Evolutionary conservation across 257 asterid species (phyloP).

Genomic region (Solanum chmielewskii): DNA sequence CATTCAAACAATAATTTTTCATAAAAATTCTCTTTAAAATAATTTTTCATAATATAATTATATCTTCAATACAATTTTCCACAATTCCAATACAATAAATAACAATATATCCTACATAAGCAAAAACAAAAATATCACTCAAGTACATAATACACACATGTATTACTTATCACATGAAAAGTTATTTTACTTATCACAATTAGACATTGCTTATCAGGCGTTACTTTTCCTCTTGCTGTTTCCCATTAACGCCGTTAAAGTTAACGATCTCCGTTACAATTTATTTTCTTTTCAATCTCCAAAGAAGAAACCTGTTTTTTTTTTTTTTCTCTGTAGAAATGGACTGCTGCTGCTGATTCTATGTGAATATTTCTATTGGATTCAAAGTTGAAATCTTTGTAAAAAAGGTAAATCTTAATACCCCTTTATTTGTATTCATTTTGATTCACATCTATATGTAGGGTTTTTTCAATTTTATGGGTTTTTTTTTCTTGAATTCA

Average conservation of each 20-base stretch:
- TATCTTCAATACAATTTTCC: too few species aligned
- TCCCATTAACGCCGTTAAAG: conserved; percentile 6
- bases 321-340: conserved; percentile 6
- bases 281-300: conserved; percentile 1
- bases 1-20: too few species aligned
- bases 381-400: not conserved
- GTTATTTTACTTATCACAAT: not conserved
- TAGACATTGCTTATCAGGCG: not conserved
- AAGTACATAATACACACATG: too few species aligned
- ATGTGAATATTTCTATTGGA: conserved; percentile 16
- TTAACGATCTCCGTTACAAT: conserved; percentile 29
- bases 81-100: too few species aligned
- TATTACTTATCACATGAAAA: not conserved
- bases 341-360: not conserved
- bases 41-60: too few species aligned
- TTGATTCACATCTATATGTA: not conserved
- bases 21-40: too few species aligned
- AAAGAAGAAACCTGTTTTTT: not conserved
- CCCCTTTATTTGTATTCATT: not conserved
- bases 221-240: not conserved
- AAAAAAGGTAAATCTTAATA: not conserved
- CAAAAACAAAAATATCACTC: too few species aligned
- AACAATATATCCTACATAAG: too few species aligned
- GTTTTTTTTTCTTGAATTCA: not conserved
- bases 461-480: not conserved